Conservation (phyloP, 2,329 filamentous ascomycete genomes). For the Geosmithia morbida region DNA sequence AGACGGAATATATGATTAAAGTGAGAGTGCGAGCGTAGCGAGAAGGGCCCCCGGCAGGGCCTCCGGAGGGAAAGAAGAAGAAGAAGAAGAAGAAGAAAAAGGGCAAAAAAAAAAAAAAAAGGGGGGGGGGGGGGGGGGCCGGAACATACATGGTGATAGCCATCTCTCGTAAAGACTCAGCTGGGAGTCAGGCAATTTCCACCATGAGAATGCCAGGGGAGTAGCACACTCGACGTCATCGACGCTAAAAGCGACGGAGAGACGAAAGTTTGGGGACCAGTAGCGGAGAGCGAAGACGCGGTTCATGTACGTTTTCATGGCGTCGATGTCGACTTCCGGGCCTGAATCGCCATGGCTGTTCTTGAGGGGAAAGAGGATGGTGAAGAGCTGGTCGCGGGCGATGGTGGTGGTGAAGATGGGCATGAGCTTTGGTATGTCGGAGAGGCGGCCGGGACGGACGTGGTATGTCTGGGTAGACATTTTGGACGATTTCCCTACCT, state of each 20-base stretch:
- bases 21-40: too few species aligned
- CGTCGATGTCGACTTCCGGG: constrained; percentile 7
- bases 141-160: constrained; percentile 16
- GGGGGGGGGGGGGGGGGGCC: too few species aligned
- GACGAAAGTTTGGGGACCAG: constrained; percentile 16
- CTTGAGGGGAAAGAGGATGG: constrained; percentile 17
- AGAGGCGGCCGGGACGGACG: constrained; percentile 15
- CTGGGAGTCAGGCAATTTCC: constrained; percentile 13
- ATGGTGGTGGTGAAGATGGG: constrained; percentile 15
- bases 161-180: constrained; percentile 14
- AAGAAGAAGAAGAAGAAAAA: too few species aligned
- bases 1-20: too few species aligned
- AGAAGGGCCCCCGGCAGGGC: too few species aligned
- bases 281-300: constrained; percentile 15
- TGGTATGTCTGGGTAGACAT: constrained; percentile 6
- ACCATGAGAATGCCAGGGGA: constrained; percentile 17
- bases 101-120: too few species aligned
- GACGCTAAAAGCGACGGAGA: constrained; percentile 12
- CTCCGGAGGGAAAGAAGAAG: too few species aligned
- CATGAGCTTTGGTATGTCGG: constrained; percentile 12
- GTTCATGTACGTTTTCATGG: constrained; percentile 8
- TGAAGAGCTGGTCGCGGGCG: constrained; percentile 13
- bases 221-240: constrained; percentile 4
- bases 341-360: too few species aligned
- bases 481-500: background rate